These are phyloP conservation scores for Rubroshorea leprosula DNA, from an alignment of 345 rosid genomes.

Conservation along the genomic window DNA sequence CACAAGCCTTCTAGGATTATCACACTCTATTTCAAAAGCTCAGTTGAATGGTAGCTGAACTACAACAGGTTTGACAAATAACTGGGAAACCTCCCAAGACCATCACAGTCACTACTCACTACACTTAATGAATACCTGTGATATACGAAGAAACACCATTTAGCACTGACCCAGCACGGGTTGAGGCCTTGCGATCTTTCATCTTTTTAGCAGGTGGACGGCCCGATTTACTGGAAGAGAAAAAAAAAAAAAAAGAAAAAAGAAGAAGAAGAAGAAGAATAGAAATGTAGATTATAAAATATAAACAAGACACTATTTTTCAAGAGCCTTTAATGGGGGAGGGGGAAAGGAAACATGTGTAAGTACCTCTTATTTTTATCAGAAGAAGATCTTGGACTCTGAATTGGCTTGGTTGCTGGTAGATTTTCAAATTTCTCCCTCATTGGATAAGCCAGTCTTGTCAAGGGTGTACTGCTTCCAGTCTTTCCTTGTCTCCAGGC, in stretches of 20 bases:
- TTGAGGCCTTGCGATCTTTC: conserved; percentile 66
- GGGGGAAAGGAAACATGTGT: no score
- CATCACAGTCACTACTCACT: no score
- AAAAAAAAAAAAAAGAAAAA: no score
- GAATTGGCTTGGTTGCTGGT: conserved; percentile 57
- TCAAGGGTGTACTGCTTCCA: conserved; percentile 48
- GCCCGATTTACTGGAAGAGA: conserved; percentile 68
- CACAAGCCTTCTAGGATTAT: no score
- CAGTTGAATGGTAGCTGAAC: no score
- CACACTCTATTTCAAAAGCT: no score
- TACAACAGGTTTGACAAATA: no score
- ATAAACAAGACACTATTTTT: neutral
- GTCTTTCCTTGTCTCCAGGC: conserved; percentile 75
- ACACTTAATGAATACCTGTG: conserved; percentile 69
- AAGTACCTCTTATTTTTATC: conserved; percentile 59
- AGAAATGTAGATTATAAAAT: no score
- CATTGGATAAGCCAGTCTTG: conserved; percentile 47
- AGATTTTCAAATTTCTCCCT: conserved; percentile 58
- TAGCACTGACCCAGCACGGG: conserved; percentile 43
- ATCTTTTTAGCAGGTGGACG: conserved; percentile 79
- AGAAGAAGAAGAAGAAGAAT: no score
- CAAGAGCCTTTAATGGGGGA: no score
- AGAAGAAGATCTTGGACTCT: conserved; percentile 44
- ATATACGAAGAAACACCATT: conserved; percentile 47
- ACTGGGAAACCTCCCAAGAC: no score